Base-by-base conservation (phyloP, 768 basidiomycete species). In the Leccinum imitatum region DNA sequence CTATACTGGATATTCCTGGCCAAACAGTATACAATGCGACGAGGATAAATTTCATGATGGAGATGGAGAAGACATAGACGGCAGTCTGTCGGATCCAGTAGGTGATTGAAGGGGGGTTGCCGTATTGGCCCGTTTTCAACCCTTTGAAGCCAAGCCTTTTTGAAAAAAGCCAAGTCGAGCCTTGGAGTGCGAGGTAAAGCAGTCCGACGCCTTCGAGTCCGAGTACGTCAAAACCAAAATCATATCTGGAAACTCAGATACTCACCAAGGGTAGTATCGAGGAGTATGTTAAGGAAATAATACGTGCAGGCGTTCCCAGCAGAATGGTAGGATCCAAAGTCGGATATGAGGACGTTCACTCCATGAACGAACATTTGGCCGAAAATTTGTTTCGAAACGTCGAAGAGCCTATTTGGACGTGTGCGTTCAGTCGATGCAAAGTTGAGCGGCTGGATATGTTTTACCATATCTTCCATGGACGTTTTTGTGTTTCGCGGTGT, bases 401-500 rank as follows among this genome's bases (percentile, higher is more conserved):
- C 95, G 72, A 91, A 94, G n/a, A 90, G 70, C 93, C 91, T 93
- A 31, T 41, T 41, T 9, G 39, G 39, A 50, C 17, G 53, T 6
- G 39, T 23, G n/a, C n/a, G 14, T 31, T 64, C 47, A 66, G 64
- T 31, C n/a, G n/a, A 58, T 50, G 35, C 13, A 25, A 23, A 17
- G 27, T 19, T 44, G 53, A 46, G 25, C 9, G 10, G 27, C 13
- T 33, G 35, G 54, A 35, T 6, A 59, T 63, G 84, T 59, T n/a
- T 65, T 65, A 90, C 93, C 96, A 98, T 76, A 97, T 96, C 66
- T 82, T 80, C 96, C 96, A 98, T 19, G 87, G 90, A 30, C 96
- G 84, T 71, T 87, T 92, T 15, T 87, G 87, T 27, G 81, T 79
- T 76, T 98, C 96, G 65, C 91, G 79, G 58, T 95, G 90, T 58